A percentile compares a stretch with the other conserved stretches of the same genome.
phyloP scores from a whole-genome alignment of 2,329 filamentous ascomycete genomes.

The Boeremia exigua region DNA sequence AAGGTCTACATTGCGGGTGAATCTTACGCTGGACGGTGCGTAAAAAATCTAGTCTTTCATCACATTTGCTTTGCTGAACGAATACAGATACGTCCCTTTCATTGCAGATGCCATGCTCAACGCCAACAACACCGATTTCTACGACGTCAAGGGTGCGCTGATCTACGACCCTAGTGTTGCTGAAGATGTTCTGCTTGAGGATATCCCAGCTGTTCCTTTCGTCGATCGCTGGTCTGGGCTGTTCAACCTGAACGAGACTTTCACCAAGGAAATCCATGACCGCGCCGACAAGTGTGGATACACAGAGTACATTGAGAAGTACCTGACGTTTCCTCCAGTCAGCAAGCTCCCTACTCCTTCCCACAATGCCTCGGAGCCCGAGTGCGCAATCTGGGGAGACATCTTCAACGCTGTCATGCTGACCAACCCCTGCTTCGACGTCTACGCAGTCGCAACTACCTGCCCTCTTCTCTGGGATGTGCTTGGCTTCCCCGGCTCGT shows the following conservation, averaged over 20 bases:
- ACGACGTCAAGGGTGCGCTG: constrained; percentile 70
- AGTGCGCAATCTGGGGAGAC: constrained; percentile 65
- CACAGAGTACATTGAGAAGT: constrained; percentile 63
- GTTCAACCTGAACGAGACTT: constrained; percentile 69
- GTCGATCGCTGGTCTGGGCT: constrained; percentile 66
- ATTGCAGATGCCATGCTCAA: constrained; percentile 76
- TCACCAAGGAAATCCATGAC: constrained; percentile 59
- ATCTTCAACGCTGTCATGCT: constrained; percentile 61
- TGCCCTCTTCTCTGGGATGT: constrained; percentile 75
- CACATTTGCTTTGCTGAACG: neutral
- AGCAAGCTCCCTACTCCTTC: constrained; percentile 64
- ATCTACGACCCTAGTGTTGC: constrained; percentile 75
- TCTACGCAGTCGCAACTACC: constrained; percentile 74
- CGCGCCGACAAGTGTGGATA: constrained; percentile 67
- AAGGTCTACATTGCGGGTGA: constrained; percentile 78
- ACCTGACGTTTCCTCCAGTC: constrained; percentile 72
- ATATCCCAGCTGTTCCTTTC: constrained; percentile 63
- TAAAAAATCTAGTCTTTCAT: neutral
- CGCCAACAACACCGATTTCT: constrained; percentile 69
- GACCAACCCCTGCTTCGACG: constrained; percentile 79
- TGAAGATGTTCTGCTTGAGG: constrained; percentile 57
- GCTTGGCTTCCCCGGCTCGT: constrained; percentile 70
- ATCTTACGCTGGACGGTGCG: constrained; percentile 66
- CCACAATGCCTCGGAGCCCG: constrained; percentile 50
- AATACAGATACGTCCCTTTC: constrained; percentile 62